These are phyloP conservation scores for Nicotiana knightiana DNA, from an alignment of 257 asterid species.

Conservation along the genomic window DNA sequence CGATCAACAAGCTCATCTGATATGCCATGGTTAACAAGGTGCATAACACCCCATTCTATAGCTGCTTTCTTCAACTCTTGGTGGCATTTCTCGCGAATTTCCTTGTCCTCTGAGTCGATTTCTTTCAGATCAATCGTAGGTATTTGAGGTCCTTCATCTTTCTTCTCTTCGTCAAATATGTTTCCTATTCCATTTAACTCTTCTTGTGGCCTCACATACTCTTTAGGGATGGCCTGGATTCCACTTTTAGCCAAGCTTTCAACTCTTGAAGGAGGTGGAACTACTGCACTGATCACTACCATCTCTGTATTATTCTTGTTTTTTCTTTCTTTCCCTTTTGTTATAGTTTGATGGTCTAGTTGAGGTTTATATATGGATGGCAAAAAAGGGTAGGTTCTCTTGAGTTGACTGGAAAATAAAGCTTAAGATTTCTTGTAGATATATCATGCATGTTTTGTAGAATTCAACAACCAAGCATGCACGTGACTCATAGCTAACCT, in stretches of 20 bases:
- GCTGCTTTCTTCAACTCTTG: slow-evolving; percentile 64
- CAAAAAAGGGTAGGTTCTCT: background rate
- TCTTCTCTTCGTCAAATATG: slow-evolving; percentile 54
- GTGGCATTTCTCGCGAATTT: slow-evolving; percentile 32
- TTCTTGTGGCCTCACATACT: slow-evolving; percentile 62
- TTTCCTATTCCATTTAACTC: slow-evolving; percentile 57
- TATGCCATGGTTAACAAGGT: slow-evolving; percentile 73
- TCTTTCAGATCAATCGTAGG: slow-evolving; percentile 48
- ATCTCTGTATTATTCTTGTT: background rate
- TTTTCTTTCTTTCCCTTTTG: background rate
- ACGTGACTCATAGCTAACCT: background rate
- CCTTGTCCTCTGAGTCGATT: slow-evolving; percentile 38
- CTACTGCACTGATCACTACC: slow-evolving; percentile 1
- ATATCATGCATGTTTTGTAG: no score
- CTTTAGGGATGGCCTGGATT: slow-evolving; percentile 56
- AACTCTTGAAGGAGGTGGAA: slow-evolving; percentile 31
- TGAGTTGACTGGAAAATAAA: background rate
- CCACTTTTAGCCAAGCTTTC: slow-evolving; percentile 63
- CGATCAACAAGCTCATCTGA: slow-evolving; percentile 36
- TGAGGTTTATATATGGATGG: background rate
- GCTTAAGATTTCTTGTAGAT: background rate
- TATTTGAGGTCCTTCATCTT: slow-evolving; percentile 47
- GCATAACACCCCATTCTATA: slow-evolving; percentile 92
- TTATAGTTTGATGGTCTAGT: background rate
- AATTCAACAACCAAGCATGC: background rate